phyloP scores from a whole-genome alignment of 768 basidiomycete genomes.

The Phylloporus sp. region DNA sequence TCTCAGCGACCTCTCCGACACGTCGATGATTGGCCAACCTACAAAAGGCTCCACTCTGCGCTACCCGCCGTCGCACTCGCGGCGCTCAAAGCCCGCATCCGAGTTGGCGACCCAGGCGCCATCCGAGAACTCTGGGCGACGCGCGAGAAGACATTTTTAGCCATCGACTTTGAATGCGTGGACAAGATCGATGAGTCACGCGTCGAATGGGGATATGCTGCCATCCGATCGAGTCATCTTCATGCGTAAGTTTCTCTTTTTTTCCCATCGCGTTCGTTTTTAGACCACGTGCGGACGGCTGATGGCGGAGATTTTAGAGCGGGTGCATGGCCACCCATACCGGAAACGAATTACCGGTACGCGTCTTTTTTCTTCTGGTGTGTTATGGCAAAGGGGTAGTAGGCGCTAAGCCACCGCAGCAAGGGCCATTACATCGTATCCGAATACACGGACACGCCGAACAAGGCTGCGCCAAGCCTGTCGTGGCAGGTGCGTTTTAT shows the following conservation, averaged over 20 bases:
- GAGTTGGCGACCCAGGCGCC: constrained; percentile 59
- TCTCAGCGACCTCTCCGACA: constrained; percentile 63
- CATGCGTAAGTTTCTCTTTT: constrained; percentile 67
- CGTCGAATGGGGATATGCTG: constrained; percentile 81
- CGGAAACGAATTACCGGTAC: constrained; percentile 73
- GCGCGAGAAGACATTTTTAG: constrained; percentile 69
- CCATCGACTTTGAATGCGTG: constrained; percentile 70
- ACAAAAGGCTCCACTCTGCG: constrained; percentile 65
- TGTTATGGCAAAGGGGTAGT: neutral
- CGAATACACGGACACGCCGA: constrained; percentile 63
- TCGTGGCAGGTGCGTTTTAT: constrained; percentile 63
- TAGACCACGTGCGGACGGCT: constrained; percentile 1
- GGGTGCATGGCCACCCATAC: constrained; percentile 72
- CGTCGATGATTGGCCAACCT: constrained; percentile 60
- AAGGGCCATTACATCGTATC: constrained; percentile 70
- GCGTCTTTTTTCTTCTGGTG: constrained; percentile 13
- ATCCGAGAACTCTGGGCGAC: constrained; percentile 64
- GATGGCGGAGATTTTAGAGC: constrained; percentile 35
- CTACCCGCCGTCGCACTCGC: constrained; percentile 65
- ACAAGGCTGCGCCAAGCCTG: constrained; percentile 58
- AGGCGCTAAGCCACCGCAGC: constrained; percentile 23
- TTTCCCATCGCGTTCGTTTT: neutral
- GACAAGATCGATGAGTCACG: constrained; percentile 66
- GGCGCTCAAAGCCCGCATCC: constrained; percentile 60
- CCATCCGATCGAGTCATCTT: constrained; percentile 66